Evolutionary conservation across 768 basidiomycete species (phyloP).

Genomic region (Termitomyces heimii): DNA sequence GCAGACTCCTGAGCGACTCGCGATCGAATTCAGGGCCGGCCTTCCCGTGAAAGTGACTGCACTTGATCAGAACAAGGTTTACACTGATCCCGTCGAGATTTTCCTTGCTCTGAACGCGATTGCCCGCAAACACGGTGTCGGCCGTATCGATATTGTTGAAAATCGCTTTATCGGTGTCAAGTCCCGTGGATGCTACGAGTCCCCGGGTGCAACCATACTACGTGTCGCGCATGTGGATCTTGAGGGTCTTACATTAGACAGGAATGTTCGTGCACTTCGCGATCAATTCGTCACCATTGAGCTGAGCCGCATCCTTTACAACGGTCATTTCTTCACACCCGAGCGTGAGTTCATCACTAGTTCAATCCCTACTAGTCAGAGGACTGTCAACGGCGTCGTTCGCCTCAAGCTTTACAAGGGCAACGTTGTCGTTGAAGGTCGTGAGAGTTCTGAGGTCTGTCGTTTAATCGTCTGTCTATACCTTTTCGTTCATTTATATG

Average conservation of each 20-base stretch:
- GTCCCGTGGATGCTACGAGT: slow-evolving; percentile 99
- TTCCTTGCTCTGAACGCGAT: slow-evolving; percentile 89
- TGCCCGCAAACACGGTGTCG: slow-evolving; percentile 92
- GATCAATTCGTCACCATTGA: slow-evolving; percentile 94
- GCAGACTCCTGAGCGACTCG: slow-evolving; percentile 65
- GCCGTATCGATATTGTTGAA: slow-evolving; percentile 98
- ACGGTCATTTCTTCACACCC: slow-evolving; percentile 99
- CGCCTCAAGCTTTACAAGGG: slow-evolving; percentile 93
- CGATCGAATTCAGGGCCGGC: slow-evolving; percentile 83
- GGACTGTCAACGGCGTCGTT: slow-evolving; percentile 93
- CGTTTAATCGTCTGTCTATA: background rate
- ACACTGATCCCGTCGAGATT: slow-evolving; percentile 93
- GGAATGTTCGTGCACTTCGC: slow-evolving; percentile 90
- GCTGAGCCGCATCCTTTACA: slow-evolving; percentile 90
- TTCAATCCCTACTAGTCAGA: slow-evolving; percentile 89
- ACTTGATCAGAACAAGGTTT: slow-evolving; percentile 44
- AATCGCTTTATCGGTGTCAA: slow-evolving; percentile 99
- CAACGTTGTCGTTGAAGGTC: slow-evolving; percentile 90
- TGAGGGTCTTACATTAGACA: slow-evolving; percentile 96
- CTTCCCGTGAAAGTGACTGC: slow-evolving; percentile 81
- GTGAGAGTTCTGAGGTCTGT: slow-evolving; percentile 77
- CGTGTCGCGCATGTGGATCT: slow-evolving; percentile 94
- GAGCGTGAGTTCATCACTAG: slow-evolving; percentile 93
- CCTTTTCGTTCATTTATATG: background rate
- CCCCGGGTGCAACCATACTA: slow-evolving; percentile 93